A percentile compares a stretch with the other conserved stretches of the same genome.
phyloP scores from a whole-genome alignment of 1,139 yeast genomes.

The Yamadazyma friedrichii region DNA sequence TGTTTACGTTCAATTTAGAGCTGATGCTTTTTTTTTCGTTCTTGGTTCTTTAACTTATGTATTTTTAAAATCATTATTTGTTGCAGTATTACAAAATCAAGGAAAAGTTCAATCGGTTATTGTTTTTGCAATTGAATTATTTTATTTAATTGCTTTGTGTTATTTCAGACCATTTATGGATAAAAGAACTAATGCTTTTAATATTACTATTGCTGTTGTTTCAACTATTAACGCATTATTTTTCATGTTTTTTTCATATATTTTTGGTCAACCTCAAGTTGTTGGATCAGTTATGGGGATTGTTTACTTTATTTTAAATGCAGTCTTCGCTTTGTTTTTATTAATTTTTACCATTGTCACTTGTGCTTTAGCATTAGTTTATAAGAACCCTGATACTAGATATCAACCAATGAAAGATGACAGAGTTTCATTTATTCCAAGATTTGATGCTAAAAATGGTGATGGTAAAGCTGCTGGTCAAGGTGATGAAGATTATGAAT shows the following conservation, averaged over 20 bases:
- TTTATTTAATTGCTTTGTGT: constrained; percentile 63
- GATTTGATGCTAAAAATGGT: constrained; percentile 47
- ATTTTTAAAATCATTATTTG: constrained; percentile 74
- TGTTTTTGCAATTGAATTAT: constrained; percentile 71
- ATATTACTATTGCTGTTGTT: constrained; percentile 78
- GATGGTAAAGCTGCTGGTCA: constrained; percentile 14
- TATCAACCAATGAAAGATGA: constrained; percentile 98
- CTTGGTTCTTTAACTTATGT: constrained; percentile 62
- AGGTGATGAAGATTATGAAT: constrained; percentile 64
- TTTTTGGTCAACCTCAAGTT: constrained; percentile 80
- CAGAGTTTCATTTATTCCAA: constrained; percentile 80
- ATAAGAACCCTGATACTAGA: constrained; percentile 92
- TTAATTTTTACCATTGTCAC: constrained; percentile 84
- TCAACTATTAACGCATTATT: constrained; percentile 80
- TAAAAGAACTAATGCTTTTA: constrained; percentile 87
- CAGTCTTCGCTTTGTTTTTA: constrained; percentile 80
- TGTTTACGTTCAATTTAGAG: constrained; percentile 86
- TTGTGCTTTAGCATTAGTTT: constrained; percentile 77
- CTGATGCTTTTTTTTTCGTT: constrained; percentile 83
- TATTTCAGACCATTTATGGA: constrained; percentile 89
- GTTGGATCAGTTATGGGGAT: constrained; percentile 92
- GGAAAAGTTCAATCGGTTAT: constrained; percentile 83
- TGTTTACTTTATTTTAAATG: constrained; percentile 87
- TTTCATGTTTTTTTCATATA: constrained; percentile 83
- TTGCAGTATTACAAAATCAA: constrained; percentile 77